A percentile compares a stretch with the other conserved stretches of the same genome.
These are phyloP conservation scores for Rutstroemia sp. DNA, from an alignment of 2,329 filamentous ascomycete genomes.

Conservation along the genomic window DNA sequence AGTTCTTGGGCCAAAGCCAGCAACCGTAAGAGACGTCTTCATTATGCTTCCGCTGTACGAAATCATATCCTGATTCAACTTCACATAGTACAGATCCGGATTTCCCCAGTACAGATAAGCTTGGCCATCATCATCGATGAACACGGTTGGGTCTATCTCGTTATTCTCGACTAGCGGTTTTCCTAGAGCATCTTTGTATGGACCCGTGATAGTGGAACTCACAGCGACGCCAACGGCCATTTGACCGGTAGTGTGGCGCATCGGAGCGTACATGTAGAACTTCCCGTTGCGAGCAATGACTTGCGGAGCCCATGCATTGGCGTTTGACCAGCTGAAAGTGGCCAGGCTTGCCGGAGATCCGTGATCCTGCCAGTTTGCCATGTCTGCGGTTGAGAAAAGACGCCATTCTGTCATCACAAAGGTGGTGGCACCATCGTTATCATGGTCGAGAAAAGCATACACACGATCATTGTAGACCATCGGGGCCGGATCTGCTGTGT, in stretches of 20 bases:
- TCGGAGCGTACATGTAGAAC: conserved; percentile 1
- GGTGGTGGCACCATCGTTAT: background rate
- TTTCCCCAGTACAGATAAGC: too few species aligned
- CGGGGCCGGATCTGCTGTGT: background rate
- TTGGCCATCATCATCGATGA: too few species aligned
- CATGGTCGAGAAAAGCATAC: background rate
- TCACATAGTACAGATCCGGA: too few species aligned
- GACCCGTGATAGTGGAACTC: too few species aligned
- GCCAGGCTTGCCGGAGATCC: background rate
- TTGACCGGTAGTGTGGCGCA: background rate
- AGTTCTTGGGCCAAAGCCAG: too few species aligned
- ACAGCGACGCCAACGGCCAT: background rate
- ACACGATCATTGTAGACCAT: background rate
- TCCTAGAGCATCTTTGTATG: too few species aligned
- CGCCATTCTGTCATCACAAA: background rate
- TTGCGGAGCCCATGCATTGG: background rate
- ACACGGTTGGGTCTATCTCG: too few species aligned
- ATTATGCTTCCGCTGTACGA: too few species aligned
- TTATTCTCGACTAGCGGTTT: too few species aligned
- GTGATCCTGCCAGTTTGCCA: conserved; percentile 1
- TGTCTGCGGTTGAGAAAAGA: background rate
- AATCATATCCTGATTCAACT: too few species aligned
- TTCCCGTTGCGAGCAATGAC: background rate
- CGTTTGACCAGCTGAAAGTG: background rate
- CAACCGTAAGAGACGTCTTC: too few species aligned